phyloP scores from a whole-genome alignment of 1,284 basidiomycete genomes.

The Leucoagaricus sp. region DNA sequence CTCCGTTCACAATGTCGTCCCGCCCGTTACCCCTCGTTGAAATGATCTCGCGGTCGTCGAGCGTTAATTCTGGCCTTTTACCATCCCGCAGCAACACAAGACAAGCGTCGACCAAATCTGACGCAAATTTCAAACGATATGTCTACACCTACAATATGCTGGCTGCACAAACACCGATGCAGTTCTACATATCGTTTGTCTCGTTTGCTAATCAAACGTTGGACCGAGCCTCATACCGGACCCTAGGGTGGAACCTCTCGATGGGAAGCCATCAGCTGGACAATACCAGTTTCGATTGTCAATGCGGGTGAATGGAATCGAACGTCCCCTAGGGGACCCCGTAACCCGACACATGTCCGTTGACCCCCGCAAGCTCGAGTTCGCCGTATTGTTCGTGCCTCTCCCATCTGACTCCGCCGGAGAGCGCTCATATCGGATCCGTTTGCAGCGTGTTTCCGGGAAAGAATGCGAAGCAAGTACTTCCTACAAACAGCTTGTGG shows the following conservation, averaged over 20 bases:
- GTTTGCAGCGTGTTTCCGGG: slow-evolving; percentile 53
- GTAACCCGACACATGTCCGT: slow-evolving; percentile 44
- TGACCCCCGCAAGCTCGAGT: slow-evolving; percentile 53
- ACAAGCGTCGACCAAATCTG: slow-evolving; percentile 11
- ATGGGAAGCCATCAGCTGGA: slow-evolving; percentile 40
- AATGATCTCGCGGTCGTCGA: slow-evolving; percentile 14
- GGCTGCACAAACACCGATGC: slow-evolving; percentile 40
- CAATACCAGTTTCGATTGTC: slow-evolving; percentile 53
- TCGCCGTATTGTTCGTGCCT: slow-evolving; percentile 53
- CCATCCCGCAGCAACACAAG: slow-evolving; percentile 20
- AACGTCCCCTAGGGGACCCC: slow-evolving; percentile 50
- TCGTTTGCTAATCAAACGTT: neutral
- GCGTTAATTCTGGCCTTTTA: slow-evolving; percentile 15
- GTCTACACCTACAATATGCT: slow-evolving; percentile 47
- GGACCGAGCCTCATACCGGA: neutral
- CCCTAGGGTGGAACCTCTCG: slow-evolving; percentile 50
- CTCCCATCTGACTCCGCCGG: neutral
- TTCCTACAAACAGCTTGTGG: slow-evolving; percentile 50
- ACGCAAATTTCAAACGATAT: slow-evolving; percentile 36
- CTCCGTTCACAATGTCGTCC: slow-evolving; percentile 7
- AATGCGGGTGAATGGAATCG: slow-evolving; percentile 52
- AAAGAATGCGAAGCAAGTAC: slow-evolving; percentile 35
- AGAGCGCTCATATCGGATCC: neutral
- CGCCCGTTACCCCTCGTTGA: slow-evolving; percentile 5
- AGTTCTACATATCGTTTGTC: slow-evolving; percentile 49